Evolutionary conservation across 192 early-diverging fungal species (phyloP), one percentile per base, ranked within the genome.

Genomic region (Entophlyctis helioformis): DNA sequence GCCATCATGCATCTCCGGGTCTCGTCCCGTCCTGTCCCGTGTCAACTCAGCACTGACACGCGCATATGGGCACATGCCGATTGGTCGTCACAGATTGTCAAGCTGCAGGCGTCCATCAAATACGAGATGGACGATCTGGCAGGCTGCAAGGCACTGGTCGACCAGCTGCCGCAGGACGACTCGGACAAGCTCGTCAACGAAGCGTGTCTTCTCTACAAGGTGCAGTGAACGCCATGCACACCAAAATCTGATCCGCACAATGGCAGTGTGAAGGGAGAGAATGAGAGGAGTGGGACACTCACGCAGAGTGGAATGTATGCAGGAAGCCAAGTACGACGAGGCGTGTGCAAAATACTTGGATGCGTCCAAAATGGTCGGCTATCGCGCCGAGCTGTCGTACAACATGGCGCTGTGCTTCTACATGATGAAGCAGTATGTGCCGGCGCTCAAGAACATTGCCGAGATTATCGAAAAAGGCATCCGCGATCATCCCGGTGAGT

Each of bases 381-480:
- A 72, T 44, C 54, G 58, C 11, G 56, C 76, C 2, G 76, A 79
- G 36, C 58, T 79, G 10, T 59, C 53, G 0, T 79, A 77, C 44
- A 64, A 72, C 42, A 50, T 69, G 16, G 76, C 76, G 8, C 46
- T 79, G 23, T 79, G 76, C 51, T 51, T 67, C 43, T 79, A 79
- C 51, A 46, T 59, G 46, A 46, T 71, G 26, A 63, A 69, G 38
- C 62, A 78, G 39, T 79, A 66, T 46, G 70, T 77, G 13, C 62
- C 69, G 15, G 63, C 76, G 1, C 39, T 79, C 7, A 79, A 79
- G 48, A 56, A 62, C 44, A 74, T 79, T 55, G 70, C 72, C 0
- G 73, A 79, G 39, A 76, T 79, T 38, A 76, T 79, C 50, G 76
- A 79, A 39, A 39, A 57, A 22, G 76, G 71, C 21, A 79, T 79